Percentiles rank a stretch among this genome's conserved stretches.
These are phyloP conservation scores for Linnemannia schmuckeri DNA, from an alignment of 192 early-diverging fungal species.

Conservation along the genomic window DNA sequence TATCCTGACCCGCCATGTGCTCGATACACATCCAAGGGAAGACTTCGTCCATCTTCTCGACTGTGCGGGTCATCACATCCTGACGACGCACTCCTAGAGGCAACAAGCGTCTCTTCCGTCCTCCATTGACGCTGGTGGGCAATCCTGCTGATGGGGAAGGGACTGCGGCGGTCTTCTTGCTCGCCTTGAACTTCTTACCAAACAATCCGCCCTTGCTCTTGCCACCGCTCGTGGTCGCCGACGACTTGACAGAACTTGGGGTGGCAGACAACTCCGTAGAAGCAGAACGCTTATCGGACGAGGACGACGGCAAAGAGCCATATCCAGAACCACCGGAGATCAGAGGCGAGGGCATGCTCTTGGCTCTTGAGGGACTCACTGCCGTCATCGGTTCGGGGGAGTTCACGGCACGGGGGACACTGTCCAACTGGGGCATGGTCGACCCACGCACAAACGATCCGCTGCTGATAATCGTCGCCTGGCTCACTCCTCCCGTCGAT, in stretches of 20 bases:
- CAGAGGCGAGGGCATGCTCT: not conserved
- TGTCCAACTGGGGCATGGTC: conserved; percentile 16
- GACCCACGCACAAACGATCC: conserved; percentile 22
- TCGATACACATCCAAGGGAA: conserved; percentile 57
- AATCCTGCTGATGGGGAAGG: not conserved
- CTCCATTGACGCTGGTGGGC: conserved; percentile 12
- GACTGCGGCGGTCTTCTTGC: not conserved
- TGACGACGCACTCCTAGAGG: conserved; percentile 36
- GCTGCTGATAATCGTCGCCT: conserved; percentile 36
- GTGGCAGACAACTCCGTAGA: not conserved
- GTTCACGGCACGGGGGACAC: not conserved
- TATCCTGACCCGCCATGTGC: conserved; percentile 55
- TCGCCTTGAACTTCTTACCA: conserved; percentile 27
- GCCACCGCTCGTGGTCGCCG: not conserved
- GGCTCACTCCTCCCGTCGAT: not conserved
- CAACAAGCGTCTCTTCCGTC: conserved; percentile 29
- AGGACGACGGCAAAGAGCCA: conserved; percentile 32
- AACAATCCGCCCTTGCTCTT: conserved; percentile 20
- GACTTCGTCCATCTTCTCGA: conserved; percentile 49
- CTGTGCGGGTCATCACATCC: conserved; percentile 52
- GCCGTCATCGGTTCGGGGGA: not conserved
- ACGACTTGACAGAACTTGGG: not conserved
- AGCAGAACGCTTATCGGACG: not conserved
- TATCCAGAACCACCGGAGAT: conserved; percentile 46
- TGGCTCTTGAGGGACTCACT: conserved; percentile 7